Conservation (phyloP, 2,329 filamentous ascomycete species). For the Verruconis gallopava region DNA sequence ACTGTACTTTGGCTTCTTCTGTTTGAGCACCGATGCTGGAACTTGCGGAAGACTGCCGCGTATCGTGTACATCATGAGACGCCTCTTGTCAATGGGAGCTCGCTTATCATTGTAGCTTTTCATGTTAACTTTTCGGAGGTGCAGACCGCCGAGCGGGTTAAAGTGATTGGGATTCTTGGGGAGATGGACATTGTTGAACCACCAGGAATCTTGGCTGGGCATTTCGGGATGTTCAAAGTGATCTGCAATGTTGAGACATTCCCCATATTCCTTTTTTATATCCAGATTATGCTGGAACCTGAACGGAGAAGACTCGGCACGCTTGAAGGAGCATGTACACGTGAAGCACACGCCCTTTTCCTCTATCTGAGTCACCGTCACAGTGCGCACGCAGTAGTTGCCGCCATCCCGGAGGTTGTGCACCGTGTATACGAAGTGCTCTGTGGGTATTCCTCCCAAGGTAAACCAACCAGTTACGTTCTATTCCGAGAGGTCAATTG, state of each 20-base stretch:
- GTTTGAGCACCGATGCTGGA: not conserved
- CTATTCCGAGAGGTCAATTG: conserved; percentile 18
- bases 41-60: conserved; percentile 23
- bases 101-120: conserved; percentile 29
- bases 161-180: conserved; percentile 5
- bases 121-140: conserved; percentile 43
- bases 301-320: conserved; percentile 23
- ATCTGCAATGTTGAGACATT: conserved; percentile 21
- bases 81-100: conserved; percentile 23
- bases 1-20: not conserved
- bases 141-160: conserved; percentile 27
- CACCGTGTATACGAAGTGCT: conserved; percentile 39
- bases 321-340: conserved; percentile 40
- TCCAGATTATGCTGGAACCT: conserved; percentile 25
- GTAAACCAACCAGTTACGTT: conserved; percentile 43
- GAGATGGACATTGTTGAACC: conserved; percentile 12
- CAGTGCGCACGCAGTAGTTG: conserved; percentile 38
- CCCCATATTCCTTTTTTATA: conserved; percentile 22
- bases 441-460: conserved; percentile 31
- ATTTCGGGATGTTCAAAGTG: conserved; percentile 15
- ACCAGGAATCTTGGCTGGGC: conserved; percentile 24
- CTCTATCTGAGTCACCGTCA: conserved; percentile 37
- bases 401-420: conserved; percentile 37
- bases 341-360: conserved; percentile 36
- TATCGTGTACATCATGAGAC: conserved; percentile 34